Evolutionary conservation across 768 basidiomycete species (phyloP), one percentile per base, ranked within the genome.

Genomic region (Mycena haematopus): DNA sequence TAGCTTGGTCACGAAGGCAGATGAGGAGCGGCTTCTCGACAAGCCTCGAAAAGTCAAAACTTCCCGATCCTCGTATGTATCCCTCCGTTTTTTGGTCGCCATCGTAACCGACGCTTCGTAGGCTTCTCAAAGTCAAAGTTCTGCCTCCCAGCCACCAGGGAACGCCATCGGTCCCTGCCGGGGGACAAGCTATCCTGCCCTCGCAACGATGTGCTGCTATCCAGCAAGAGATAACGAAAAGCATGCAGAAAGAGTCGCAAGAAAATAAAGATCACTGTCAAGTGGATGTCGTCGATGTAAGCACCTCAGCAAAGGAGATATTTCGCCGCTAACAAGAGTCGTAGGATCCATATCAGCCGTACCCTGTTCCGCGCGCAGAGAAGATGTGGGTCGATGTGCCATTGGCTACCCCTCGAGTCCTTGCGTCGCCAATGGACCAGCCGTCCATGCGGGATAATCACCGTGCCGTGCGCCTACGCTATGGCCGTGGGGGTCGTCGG

Each of bases 261-360:
- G 74, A 81, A 7, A 13, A 59, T 42, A 60, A 60, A 51, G 91
- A 95, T 69, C 83, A 88, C 52, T 83, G 86, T 52, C 96, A 93
- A 89, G 95, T 96, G 68, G 95, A 98, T 71, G 79, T 82, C 55
- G 82, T 93, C 65, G 95, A 97, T 75, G 91, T 93, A 71, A 72
- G 84, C 54, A n/a, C 9, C 15, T n/a, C 24, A 1, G 9, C 11
- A 8, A 10, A 24, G 9, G 22, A n/a, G 24, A 42, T 22, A 6
- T 7, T 58, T 36, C 47, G 24, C 22, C 56, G 33, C 51, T 52
- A 10, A 21, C 33, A 50, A 22, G 15, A 45, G 33, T 56, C 52
- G 4, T 65, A 93, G 90, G 85, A 85, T 63, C 81, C 90, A 1
- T 95, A 90, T 70, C 91, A 95, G 71, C 79, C 86, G 6, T 79